These are phyloP conservation scores for Fusarium newnesense DNA, from an alignment of 2,329 filamentous ascomycete genomes.

Conservation along the genomic window DNA sequence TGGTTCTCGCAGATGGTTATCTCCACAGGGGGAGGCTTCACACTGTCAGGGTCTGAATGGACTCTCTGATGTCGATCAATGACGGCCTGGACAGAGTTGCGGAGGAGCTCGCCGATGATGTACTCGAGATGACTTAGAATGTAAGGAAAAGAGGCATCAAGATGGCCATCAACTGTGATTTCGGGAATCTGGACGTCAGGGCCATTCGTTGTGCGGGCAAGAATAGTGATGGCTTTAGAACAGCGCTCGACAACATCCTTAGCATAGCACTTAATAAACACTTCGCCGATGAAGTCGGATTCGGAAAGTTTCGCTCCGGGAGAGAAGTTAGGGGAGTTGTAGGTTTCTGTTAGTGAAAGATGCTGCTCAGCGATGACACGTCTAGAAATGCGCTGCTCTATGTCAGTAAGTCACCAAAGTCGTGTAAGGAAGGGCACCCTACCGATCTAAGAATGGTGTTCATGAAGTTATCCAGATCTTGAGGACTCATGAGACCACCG, in stretches of 20 bases:
- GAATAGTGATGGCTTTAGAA: conserved; percentile 77
- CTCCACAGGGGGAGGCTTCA: conserved; percentile 81
- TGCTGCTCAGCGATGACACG: conserved; percentile 98
- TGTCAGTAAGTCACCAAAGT: neutral
- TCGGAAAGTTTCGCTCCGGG: conserved; percentile 78
- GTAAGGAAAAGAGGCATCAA: conserved; percentile 92
- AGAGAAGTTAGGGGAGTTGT: conserved; percentile 89
- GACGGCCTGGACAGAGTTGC: conserved; percentile 93
- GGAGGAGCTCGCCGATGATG: conserved; percentile 92
- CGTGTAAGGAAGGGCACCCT: conserved; percentile 48
- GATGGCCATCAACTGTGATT: conserved; percentile 84
- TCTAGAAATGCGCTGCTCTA: conserved; percentile 82
- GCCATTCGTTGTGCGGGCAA: conserved; percentile 81
- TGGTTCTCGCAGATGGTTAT: conserved; percentile 93
- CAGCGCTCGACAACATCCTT: conserved; percentile 89
- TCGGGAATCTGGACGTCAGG: conserved; percentile 78
- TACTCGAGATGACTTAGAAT: conserved; percentile 97
- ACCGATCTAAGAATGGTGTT: conserved; percentile 91
- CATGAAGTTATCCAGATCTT: conserved; percentile 93
- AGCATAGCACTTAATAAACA: conserved; percentile 92
- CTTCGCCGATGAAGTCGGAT: conserved; percentile 91
- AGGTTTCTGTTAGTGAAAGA: conserved; percentile 92
- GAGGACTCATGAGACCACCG: conserved; percentile 80
- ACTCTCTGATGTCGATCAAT: conserved; percentile 74
- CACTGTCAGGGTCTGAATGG: conserved; percentile 43